These are phyloP conservation scores for Lignosus rhinocerotis DNA, from an alignment of 1,284 basidiomycete genomes.

Conservation along the genomic window DNA sequence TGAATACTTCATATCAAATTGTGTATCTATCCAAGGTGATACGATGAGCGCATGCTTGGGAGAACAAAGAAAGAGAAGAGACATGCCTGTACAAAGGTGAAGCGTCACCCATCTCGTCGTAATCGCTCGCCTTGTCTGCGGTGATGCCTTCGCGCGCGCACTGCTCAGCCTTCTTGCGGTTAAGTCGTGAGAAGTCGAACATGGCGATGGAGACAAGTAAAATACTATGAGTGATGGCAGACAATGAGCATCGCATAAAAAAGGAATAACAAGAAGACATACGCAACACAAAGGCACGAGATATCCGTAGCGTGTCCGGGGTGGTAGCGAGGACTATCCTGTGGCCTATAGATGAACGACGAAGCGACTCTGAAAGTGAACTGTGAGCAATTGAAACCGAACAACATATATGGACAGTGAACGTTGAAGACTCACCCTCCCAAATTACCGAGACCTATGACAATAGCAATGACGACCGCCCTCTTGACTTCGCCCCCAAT, in stretches of 20 bases:
- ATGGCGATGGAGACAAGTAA: not conserved
- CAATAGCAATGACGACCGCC: conserved; percentile 63
- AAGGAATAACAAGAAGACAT: not conserved
- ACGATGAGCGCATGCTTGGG: too few species aligned
- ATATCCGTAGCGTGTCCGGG: conserved; percentile 19
- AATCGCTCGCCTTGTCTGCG: not conserved
- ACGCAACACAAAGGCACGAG: conserved; percentile 14
- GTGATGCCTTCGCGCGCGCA: not conserved
- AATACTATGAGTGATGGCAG: too few species aligned
- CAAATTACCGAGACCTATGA: conserved; percentile 66
- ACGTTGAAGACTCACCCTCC: conserved; percentile 38
- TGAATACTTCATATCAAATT: too few species aligned
- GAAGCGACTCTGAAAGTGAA: conserved; percentile 10
- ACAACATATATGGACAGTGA: too few species aligned
- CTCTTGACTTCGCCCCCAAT: conserved; percentile 70
- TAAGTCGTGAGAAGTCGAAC: not conserved
- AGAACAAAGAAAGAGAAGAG: too few species aligned
- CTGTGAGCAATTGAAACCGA: not conserved
- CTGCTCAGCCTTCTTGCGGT: not conserved
- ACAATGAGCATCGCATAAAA: too few species aligned
- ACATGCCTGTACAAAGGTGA: not conserved
- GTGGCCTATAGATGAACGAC: conserved; percentile 21
- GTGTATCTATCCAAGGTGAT: too few species aligned
- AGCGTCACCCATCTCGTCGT: not conserved
- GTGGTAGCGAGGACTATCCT: conserved; percentile 19